Evolutionary conservation across 352 stramenopile species (phyloP), one percentile per base, ranked within the genome.

Genomic region (Globisporangium okanoganense): DNA sequence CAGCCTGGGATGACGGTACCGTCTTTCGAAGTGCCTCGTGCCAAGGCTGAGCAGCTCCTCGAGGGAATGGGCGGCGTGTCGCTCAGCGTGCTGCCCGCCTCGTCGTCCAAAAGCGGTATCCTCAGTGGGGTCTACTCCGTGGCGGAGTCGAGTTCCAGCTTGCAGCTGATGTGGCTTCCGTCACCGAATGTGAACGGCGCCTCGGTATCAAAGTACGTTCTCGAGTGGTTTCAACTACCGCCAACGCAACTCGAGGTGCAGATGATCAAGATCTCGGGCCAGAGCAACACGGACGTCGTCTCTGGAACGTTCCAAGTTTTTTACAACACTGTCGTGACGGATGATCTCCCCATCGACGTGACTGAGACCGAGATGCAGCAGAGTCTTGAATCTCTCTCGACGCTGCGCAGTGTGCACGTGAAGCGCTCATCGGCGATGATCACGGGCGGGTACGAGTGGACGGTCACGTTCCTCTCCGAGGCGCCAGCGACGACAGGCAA

Each of bases 221-320:
- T 95, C 0, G 86, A 95, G 60, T 95, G 83, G 82, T 95, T 77
- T 54, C 62, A 88, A 29, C 70, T 71, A 3, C 67, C 67, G 22
- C 4, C 64, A 2, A 62, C 75, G 25, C 73, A 66, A 5, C 67
- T 75, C 1, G 86, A 93, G 55, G 71, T 95, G 0, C 82, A 94
- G 58, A 76, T 91, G 8, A 36, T 95, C 40, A 85, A 86, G 56
- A 86, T 92, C 29, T 66, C 76, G 13, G 81, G 78, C 4, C 62
- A 75, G 20, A 72, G 52, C 33, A 58, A 58, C 14, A 56, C 50
- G 0, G 76, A 81, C 31, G 44, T 64, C 1, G 70, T 95, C 8
- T 67, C 56, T 1, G 95, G 95, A 2, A 97, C 75, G 6, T 93
- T 93, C 50, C 74, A 82, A 40, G 66, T 97, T 0, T 63, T 76